phyloP scores from a whole-genome alignment of 352 stramenopile genomes.

The Globisporangium uncinulatum region DNA sequence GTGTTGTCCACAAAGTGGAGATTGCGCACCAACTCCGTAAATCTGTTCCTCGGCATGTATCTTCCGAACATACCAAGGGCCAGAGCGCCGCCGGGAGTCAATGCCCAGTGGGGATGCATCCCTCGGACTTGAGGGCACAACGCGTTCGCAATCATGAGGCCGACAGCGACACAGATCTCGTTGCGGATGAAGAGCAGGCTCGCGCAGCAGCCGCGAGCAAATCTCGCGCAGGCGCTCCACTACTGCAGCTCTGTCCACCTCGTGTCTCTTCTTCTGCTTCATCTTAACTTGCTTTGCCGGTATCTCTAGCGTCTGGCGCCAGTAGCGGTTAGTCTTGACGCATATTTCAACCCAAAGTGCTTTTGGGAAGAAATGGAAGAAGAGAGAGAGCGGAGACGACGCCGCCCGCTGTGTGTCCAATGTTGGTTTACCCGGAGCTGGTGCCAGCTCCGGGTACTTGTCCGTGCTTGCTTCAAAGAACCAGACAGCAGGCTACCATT shows the following conservation, averaged over 20 bases:
- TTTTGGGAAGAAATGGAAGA: no score
- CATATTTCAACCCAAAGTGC: not conserved
- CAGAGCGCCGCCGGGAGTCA: not conserved
- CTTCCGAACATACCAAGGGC: not conserved
- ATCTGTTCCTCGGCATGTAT: not conserved
- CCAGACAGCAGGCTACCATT: no score
- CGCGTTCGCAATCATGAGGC: not conserved
- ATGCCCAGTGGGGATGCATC: not conserved
- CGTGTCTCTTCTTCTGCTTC: no score
- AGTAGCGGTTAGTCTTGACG: not conserved
- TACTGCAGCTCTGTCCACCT: no score
- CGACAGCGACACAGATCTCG: not conserved
- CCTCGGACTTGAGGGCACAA: not conserved
- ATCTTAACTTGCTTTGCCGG: no score
- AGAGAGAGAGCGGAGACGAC: no score
- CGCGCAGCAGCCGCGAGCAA: not conserved
- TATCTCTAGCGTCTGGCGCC: not conserved
- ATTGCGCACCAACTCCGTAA: not conserved
- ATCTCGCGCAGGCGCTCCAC: no score
- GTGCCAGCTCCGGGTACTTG: no score
- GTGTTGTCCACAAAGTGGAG: not conserved
- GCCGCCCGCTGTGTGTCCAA: no score
- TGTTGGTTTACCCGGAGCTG: no score
- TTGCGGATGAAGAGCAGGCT: not conserved
- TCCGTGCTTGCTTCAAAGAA: no score